Evolutionary conservation across 2,329 filamentous ascomycete genomes (phyloP), one percentile per base, ranked within the genome.

Genomic region (Aureobasidium lini): DNA sequence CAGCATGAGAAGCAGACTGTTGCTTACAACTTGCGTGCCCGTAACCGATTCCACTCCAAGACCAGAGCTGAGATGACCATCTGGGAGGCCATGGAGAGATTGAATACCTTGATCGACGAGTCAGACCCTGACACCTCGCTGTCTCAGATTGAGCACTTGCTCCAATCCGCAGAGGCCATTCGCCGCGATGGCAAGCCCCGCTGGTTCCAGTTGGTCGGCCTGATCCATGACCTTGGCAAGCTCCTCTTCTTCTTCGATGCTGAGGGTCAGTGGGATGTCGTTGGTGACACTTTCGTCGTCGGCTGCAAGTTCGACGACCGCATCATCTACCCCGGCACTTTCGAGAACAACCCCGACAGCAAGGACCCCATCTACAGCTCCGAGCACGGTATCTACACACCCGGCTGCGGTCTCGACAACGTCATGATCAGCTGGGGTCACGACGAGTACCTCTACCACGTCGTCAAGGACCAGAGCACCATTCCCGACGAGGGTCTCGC

Each of bases 51-150:
- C 76, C 77, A 85, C 72, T 80, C 79, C 64, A 82, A 85, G 62
- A 82, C 82, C 1, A 84, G 88, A 57, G 84, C 87, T 15, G 81
- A 88, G 72, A 90, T 95, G 88, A 87, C 86, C 63, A 81, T 95
- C 71, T 95, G 90, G 91, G 80, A 95, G 72, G 91, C 91, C 18
- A 94, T 95, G 76, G 89, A 95, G 81, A 92, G 90, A 75, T 86
- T 95, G 69, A 90, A 95, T 81, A 90, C 88, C 0, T 82, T 95
- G 56, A 88, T 95, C 72, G 91, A 96, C 75, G 89, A 95, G 75
- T 91, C 87, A 18, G 91, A 96, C 76, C 91, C 91, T 1, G 90
- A 96, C 76, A 95, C 91, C 47, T 84, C 83, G 49, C 85, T 96
- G 63, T 87, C 85, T 31, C 91, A 95, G 77, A 95, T 95, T 70